Evolutionary conservation across 1,139 yeast species (phyloP), one percentile per base, ranked within the genome.

Genomic region (Maudiozyma humilis): DNA sequence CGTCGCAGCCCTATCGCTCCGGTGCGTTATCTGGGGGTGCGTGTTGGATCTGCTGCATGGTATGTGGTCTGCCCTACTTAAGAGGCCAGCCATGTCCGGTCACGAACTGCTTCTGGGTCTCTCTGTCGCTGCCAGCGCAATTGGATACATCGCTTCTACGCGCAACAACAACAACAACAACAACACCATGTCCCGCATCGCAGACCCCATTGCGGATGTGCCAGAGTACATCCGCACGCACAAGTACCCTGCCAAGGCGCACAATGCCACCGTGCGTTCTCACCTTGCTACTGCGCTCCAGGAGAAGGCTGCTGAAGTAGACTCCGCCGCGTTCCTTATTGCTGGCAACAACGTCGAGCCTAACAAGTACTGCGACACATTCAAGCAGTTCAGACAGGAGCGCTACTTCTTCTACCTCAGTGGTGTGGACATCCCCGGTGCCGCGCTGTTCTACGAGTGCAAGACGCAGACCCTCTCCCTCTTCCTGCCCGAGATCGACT

Each of bases 341-440:
- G 78, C 87, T 20, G 94, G 95, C 2, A 81, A 84, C 43, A 68
- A 68, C 43, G 63, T 72, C 31, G 80, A 76, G 52, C 64, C 73
- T 41, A 79, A 81, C 63, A 82, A 86, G 39, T 84, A 87, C 65
- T 78, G 88, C 57, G 98, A 91, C 65, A 88, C 82, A 54, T 70
- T 78, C 3, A 77, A 78, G 51, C 83, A 86, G 13, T 74, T 89
- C 55, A 79, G 96, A 67, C 98, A 91, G 64, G 83, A 86, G 64
- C 72, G 97, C 47, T 88, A 88, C 67, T 91, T 91, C 64, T 87
- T 73, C 66, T 91, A 91, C 61, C 68, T 91, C 43, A 69, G 87
- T 3, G 98, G 98, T n/a, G 82, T 83, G 44, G 79, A 83, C 51
- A 72, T 85, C 40, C 88, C 94, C 0, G 93, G 91, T 1, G 72